phyloP scores from a whole-genome alignment of 2,329 filamentous ascomycete species.

The Orbilia blumenaviensis region DNA sequence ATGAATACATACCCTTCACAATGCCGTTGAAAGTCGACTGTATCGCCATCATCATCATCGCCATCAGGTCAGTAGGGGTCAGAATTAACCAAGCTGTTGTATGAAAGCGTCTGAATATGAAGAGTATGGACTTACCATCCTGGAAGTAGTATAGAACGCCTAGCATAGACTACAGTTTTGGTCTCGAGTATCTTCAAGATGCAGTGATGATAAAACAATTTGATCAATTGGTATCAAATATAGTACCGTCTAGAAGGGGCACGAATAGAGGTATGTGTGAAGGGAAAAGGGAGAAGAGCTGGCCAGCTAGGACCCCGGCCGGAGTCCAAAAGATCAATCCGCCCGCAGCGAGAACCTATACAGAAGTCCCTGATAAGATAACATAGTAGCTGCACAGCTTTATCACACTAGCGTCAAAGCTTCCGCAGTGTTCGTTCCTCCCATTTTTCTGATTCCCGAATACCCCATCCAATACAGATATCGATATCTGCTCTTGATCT shows the following conservation, averaged over 20 bases:
- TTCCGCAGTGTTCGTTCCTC: neutral
- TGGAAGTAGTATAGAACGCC: neutral
- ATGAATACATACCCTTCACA: conserved; percentile 63
- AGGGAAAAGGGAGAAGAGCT: neutral
- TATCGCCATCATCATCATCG: no score
- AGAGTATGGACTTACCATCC: conserved; percentile 24
- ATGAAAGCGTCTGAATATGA: no score
- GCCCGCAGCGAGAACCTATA: neutral
- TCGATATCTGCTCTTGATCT: no score
- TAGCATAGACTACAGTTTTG: no score
- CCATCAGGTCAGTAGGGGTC: no score
- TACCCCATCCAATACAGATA: no score
- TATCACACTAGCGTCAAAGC: neutral
- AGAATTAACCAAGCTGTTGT: no score
- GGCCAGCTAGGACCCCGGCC: no score
- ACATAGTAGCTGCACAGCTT: neutral
- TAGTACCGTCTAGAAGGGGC: neutral
- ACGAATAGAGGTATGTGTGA: neutral
- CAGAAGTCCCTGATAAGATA: neutral
- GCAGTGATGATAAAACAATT: no score
- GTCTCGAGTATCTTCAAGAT: neutral
- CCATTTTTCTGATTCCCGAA: no score
- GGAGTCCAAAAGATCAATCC: neutral
- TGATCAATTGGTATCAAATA: no score
- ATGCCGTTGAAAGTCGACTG: conserved; percentile 81